Base-by-base conservation (phyloP, 257 asterid genomes). In the Hygrophila difformis region DNA sequence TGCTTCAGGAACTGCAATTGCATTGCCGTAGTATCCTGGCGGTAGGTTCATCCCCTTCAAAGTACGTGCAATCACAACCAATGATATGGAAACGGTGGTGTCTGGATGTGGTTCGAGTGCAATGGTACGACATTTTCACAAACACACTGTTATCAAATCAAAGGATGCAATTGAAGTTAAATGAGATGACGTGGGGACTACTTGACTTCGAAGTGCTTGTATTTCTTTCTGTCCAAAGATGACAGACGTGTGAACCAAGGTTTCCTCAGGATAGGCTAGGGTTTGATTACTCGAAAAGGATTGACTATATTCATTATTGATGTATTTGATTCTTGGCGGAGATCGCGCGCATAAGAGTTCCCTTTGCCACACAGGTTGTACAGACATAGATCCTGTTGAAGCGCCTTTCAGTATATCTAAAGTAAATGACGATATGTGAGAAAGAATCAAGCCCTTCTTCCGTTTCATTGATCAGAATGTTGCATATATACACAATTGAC, bases 11-110 rank as follows among this genome's bases (percentile, higher is more conserved):
- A 8, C n/a, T 16, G 21, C 6, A 0, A 59, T 18, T 0, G 62
- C 62, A 14, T 65, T 59, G 0, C 59, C 71, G 5, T 65, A 59
- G 47, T 65, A 65, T 8, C 66, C 66, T 0, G 1, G 0, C 6
- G 66, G 59, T 5, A 64, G 0, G 2, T 28, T 8, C 1, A 35
- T 6, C 1, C 4, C 13, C 8, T 11, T 14, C 15, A 36, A 31
- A 3, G 18, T 15, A 2, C 62, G 66, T 6, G 19, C 43, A 2
- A 35, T 43, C 8, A 35, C 8, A 5, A 19, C 0, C 1, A 1
- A 7, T 0, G 60, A 34, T 3, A 65, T 8, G 10, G 20, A 66
- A 20, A 58, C 43, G 6, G 12, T 33, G 12, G 58, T 62, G 4
- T 36, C 20, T 0, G 49, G 62, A 16, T 20, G 31, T 1, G 23